Conservation (phyloP, 1,284 basidiomycete genomes). For the Puccinia coronata region DNA sequence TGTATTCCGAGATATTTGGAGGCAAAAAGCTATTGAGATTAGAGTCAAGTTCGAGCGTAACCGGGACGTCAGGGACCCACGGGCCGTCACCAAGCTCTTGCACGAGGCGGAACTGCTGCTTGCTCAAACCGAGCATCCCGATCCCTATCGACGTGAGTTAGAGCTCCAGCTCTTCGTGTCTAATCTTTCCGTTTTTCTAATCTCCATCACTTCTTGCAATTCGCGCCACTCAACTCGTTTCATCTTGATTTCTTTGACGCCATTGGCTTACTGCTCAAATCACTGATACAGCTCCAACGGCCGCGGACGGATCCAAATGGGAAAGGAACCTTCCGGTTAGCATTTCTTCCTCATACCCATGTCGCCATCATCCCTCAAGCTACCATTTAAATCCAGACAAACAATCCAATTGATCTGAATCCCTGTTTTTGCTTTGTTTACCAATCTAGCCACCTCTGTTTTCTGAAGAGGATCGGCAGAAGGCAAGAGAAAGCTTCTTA, state of each 20-base stretch:
- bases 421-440: not conserved
- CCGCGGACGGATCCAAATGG: constrained; percentile 49
- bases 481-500: constrained; percentile 43
- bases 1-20: constrained; percentile 49
- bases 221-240: too few species aligned
- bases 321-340: constrained; percentile 45
- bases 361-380: not conserved
- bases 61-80: constrained; percentile 56
- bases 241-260: not conserved
- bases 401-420: not conserved
- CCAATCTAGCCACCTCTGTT: constrained; percentile 42
- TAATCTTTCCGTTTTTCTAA: not conserved
- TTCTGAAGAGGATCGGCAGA: constrained; percentile 40
- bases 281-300: constrained; percentile 15
- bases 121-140: constrained; percentile 54
- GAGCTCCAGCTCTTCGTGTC: not conserved
- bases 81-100: constrained; percentile 55
- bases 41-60: constrained; percentile 57
- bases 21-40: constrained; percentile 56
- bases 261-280: not conserved
- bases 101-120: constrained; percentile 55
- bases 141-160: constrained; percentile 56
- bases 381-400: not conserved
- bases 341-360: too few species aligned
- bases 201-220: not conserved